Base-by-base conservation (phyloP, 805 yeast genomes). In the Suhomyces sp. region DNA sequence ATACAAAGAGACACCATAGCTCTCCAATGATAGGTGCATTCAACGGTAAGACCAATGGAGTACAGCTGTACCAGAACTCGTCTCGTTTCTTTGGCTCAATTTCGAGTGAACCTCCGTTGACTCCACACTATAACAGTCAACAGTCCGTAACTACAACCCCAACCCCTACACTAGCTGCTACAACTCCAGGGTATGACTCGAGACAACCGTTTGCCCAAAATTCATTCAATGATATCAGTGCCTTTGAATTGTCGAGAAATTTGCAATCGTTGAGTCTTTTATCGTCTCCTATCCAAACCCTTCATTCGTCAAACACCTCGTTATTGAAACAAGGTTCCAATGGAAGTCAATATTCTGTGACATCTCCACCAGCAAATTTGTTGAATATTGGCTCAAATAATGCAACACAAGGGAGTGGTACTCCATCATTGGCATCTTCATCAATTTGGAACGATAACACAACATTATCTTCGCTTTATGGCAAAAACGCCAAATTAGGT, bases 21-120 rank as follows among this genome's bases (percentile, higher is more conserved):
- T 45, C 47, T 9, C 51, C 49, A 10, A 31, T 46, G 37, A 40
- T 43, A 4, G 50, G 49, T 8, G 25, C 32, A 17, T 30, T 31
- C 25, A 28, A 26, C 34, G 20, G 25, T 16, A 26, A 28, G 14
- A 22, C 25, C 4, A n/a, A 14, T 9, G 13, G 19, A 12, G n/a
- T n/a, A n/a, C n/a, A n/a, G n/a, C 15, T n/a, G 15, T 15, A 6
- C 6, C 5, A 6, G n/a, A 11, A n/a, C 12, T 23, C 25, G 8
- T 23, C 29, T 11, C 29, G 29, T 2, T 26, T 26, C 17, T 26
- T 26, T 17, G 13, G 19, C 12, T 16, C 5, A 16, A 13, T 5
- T 8, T 20, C 22, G n/a, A 15, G 21, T 19, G 30, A 27, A 5
- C 17, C 30, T 5, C 30, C 25, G 7, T 14, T 9, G 14, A 13